Evolutionary conservation across 1,284 basidiomycete species (phyloP).

Genomic region (Ustilago bromivora): DNA sequence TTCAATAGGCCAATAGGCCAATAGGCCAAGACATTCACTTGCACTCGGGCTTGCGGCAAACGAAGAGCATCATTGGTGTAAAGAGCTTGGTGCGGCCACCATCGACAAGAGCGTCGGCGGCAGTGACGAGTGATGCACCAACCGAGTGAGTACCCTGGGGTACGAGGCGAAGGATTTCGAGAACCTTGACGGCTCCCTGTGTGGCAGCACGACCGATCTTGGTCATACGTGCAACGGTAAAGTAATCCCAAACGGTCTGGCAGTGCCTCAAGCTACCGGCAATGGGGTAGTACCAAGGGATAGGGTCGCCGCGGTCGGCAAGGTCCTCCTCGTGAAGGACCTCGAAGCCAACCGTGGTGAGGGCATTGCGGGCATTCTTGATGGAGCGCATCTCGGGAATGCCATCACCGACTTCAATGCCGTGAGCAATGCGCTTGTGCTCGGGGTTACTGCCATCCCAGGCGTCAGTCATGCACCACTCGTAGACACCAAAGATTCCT

Average conservation of each 20-base stretch:
- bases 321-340: constrained; percentile 94
- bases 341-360: constrained; percentile 87
- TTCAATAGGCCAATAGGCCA: too few relatives aligned
- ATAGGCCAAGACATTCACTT: constrained; percentile 9
- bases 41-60: constrained; percentile 39
- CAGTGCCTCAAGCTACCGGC: constrained; percentile 92
- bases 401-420: constrained; percentile 83
- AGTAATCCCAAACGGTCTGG: constrained; percentile 89
- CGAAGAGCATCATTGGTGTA: constrained; percentile 68
- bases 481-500: constrained; percentile 95
- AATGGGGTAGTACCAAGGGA: constrained; percentile 96
- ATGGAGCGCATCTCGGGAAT: constrained; percentile 96
- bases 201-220: constrained; percentile 87
- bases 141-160: constrained; percentile 95
- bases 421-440: constrained; percentile 92
- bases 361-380: constrained; percentile 79
- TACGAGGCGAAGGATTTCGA: constrained; percentile 83
- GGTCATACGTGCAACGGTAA: constrained; percentile 76
- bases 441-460: constrained; percentile 88
- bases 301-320: constrained; percentile 81
- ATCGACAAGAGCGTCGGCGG: constrained; percentile 81
- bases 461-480: constrained; percentile 97
- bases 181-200: constrained; percentile 81
- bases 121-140: constrained; percentile 87
- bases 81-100: constrained; percentile 87